Base-by-base conservation (phyloP, 768 basidiomycete genomes). In the Trametes punicea region DNA sequence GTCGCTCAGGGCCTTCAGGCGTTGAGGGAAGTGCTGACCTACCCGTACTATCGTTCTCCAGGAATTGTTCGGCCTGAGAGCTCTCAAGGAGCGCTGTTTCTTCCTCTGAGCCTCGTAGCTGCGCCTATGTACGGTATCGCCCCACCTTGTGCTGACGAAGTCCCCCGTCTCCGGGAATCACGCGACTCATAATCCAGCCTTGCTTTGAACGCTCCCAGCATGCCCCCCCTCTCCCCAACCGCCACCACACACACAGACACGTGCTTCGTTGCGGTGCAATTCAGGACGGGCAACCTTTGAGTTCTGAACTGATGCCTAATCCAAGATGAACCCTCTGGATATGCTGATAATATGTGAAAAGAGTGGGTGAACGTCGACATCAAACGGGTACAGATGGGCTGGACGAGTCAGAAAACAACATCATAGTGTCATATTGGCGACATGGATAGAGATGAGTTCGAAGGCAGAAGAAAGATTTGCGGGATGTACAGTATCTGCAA, bases 71-170 rank as follows among this genome's bases (percentile, higher is more conserved):
- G 90, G 90, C 49, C 85, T 91, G 81, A 82, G 89, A 40, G 89
- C 85, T 46, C 69, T 91, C 62, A 90, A 87, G 64, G 90, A 92
- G 68, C 78, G 88, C 38, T 91, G 90, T 67, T 91, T 88, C 74
- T 90, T 83, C 70, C 74, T 92, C 56, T 90, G 74, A 66, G 36
- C 23, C 11, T 40, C 16, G 41, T 10, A 13, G n/a, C 10, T 13
- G 34, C 2, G 41, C 23, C 4, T 25, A 23, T 36, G 31, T 31
- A 31, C 31, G 13, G 7, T 31, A 31, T 13, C 31, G 34, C 13
- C 8, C n/a, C 13, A 7, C 34, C 9, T 8, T 10, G 9, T 36
- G 34, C 15, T 15, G 34, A 16, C 34, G 9, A 36, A 7, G 15
- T n/a, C n/a, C n/a, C n/a, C n/a, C n/a, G n/a, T n/a, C n/a, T n/a